A percentile compares a stretch with the other conserved stretches of the same genome.
Conservation (phyloP, 2,329 filamentous ascomycete species). For the Drechslerella coelobrocha region DNA sequence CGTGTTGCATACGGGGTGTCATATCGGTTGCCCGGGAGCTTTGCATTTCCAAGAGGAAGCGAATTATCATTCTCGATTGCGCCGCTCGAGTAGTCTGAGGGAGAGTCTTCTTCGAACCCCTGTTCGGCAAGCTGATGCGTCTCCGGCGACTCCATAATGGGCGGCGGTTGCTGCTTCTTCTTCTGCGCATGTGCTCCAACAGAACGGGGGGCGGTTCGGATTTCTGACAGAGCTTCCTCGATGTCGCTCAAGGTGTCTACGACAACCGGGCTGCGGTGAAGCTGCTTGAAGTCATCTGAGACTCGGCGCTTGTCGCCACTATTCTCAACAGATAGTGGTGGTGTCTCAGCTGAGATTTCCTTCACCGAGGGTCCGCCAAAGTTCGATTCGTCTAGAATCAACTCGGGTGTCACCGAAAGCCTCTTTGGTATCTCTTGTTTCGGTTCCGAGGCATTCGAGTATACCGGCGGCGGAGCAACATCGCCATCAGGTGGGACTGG, state of each 20-base stretch:
- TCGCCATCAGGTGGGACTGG: constrained; percentile 37
- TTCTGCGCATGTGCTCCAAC: constrained; percentile 37
- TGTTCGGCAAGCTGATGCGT: constrained; percentile 43
- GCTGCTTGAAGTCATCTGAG: constrained; percentile 49
- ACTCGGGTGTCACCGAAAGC: constrained; percentile 43
- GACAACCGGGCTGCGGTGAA: constrained; percentile 72
- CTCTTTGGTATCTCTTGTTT: constrained; percentile 48
- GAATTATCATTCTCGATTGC: constrained; percentile 41
- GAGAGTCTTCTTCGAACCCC: constrained; percentile 52
- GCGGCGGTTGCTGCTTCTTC: constrained; percentile 63
- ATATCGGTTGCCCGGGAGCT: constrained; percentile 30
- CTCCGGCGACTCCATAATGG: constrained; percentile 44
- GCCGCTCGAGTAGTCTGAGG: constrained; percentile 54
- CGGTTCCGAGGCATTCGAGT: constrained; percentile 41
- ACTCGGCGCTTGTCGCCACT: constrained; percentile 42
- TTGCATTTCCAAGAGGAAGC: constrained; percentile 25
- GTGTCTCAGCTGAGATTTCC: constrained; percentile 35
- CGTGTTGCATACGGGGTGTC: constrained; percentile 32
- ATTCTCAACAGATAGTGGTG: constrained; percentile 39
- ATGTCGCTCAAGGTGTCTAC: constrained; percentile 95
- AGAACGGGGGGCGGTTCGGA: constrained; percentile 58
- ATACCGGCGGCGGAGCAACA: constrained; percentile 30
- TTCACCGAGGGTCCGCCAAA: constrained; percentile 31
- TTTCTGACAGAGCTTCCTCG: constrained; percentile 92
- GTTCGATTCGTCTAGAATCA: constrained; percentile 37